Percentiles rank a stretch among this genome's conserved stretches.
These are phyloP conservation scores for Paecilomyces formosus DNA, from an alignment of 2,329 filamentous ascomycete species.

Conservation along the genomic window DNA sequence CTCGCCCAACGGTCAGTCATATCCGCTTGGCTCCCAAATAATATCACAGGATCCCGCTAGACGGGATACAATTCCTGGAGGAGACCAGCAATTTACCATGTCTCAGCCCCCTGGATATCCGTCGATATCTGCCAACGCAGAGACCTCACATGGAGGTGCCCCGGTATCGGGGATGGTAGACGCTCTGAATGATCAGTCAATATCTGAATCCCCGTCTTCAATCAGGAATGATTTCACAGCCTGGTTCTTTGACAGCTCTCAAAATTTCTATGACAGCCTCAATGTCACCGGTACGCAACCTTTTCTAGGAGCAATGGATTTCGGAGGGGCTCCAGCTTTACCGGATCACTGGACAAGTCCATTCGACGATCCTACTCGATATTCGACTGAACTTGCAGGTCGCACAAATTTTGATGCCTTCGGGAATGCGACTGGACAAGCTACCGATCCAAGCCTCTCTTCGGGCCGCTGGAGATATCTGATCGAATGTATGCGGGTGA, in stretches of 20 bases:
- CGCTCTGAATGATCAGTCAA: conserved; percentile 82
- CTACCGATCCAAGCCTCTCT: not conserved
- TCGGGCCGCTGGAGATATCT: not conserved
- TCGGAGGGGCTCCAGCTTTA: not conserved
- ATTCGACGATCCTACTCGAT: not conserved
- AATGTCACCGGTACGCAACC: conserved; percentile 30
- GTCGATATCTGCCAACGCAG: not conserved
- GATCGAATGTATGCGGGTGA: conserved; percentile 15
- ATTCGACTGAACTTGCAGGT: not conserved
- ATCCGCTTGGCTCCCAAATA: not conserved
- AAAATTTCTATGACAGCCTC: conserved; percentile 48
- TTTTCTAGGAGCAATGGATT: conserved; percentile 7
- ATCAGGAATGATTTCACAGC: conserved; percentile 83
- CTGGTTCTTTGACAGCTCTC: conserved; percentile 70
- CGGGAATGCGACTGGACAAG: not conserved
- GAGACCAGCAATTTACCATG: not conserved
- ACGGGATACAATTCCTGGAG: not conserved
- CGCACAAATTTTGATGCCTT: not conserved
- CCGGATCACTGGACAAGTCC: not conserved
- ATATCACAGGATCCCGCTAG: not conserved
- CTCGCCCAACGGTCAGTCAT: not conserved
- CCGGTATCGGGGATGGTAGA: conserved; percentile 46
- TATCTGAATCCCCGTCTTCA: conserved; percentile 76
- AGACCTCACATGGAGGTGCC: conserved; percentile 22
- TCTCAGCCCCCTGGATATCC: not conserved